A percentile compares a stretch with the other conserved stretches of the same genome.
These are phyloP conservation scores for Ampelocalamus luodianensis DNA, from an alignment of 176 grass and related monocot species.

Conservation along the genomic window DNA sequence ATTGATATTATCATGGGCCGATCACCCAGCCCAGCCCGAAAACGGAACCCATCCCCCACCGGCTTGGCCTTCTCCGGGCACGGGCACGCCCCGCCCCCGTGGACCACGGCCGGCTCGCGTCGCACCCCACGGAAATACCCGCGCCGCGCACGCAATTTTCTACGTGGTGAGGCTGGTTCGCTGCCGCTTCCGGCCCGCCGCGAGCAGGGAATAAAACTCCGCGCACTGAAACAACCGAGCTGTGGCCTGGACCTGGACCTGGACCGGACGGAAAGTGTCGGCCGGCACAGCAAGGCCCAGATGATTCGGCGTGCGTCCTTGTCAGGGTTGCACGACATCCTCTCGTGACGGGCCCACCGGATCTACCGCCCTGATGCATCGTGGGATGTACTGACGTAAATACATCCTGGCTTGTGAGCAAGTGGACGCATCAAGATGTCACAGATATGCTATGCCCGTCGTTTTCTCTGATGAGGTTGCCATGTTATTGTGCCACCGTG, in stretches of 20 bases:
- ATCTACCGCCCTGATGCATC: not conserved
- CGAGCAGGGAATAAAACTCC: too few relatives aligned
- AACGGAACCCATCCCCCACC: not conserved
- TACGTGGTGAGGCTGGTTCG: not conserved
- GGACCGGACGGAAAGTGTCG: not conserved
- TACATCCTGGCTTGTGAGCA: not conserved
- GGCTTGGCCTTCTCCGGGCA: not conserved
- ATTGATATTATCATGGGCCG: not conserved
- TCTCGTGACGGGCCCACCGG: not conserved
- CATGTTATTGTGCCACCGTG: not conserved
- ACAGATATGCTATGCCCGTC: not conserved
- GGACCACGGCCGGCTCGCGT: not conserved
- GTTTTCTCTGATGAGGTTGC: not conserved
- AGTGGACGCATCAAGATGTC: not conserved
- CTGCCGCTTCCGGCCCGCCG: too few relatives aligned
- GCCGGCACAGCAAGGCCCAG: not conserved
- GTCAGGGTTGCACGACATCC: not conserved
- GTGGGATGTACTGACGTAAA: not conserved
- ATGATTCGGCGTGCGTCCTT: not conserved
- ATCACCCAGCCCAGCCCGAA: not conserved
- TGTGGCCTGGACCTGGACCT: too few relatives aligned
- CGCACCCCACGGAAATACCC: not conserved
- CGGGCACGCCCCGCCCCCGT: not conserved
- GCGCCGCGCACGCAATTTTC: not conserved
- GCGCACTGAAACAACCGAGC: too few relatives aligned